Conservation (phyloP, 2,329 filamentous ascomycete species). For the Hypoxylon sp. region DNA sequence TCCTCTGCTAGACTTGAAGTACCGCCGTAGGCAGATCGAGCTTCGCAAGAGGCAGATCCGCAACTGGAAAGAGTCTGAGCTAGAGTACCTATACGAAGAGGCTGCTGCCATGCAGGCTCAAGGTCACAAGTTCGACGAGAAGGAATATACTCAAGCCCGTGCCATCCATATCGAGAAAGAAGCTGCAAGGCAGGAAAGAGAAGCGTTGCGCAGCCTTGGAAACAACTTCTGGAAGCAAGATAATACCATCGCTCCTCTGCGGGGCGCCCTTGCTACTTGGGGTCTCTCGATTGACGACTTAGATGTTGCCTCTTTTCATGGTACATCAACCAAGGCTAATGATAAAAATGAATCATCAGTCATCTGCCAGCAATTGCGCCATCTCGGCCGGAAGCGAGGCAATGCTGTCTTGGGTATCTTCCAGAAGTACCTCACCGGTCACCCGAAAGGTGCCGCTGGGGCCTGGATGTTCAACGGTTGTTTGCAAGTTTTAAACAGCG, state of each 20-base stretch:
- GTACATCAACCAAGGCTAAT: constrained; percentile 97
- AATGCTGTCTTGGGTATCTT: constrained; percentile 97
- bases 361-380: constrained; percentile 94
- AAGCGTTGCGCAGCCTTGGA: constrained; percentile 90
- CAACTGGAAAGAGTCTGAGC: constrained; percentile 95
- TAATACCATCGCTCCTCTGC: constrained; percentile 91
- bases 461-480: constrained; percentile 99
- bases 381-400: constrained; percentile 95
- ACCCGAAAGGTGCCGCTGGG: constrained; percentile 98
- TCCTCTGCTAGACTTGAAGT: constrained; percentile 96
- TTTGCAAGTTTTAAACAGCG: constrained; percentile 93
- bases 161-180: constrained; percentile 89
- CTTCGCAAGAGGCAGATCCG: constrained; percentile 94
- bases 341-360: constrained; percentile 99
- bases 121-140: constrained; percentile 80
- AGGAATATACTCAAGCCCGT: constrained; percentile 88
- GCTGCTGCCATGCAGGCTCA: constrained; percentile 90
- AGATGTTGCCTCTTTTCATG: constrained; percentile 96
- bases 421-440: constrained; percentile 99
- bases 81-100: constrained; percentile 94
- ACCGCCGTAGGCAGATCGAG: constrained; percentile 94
- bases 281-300: constrained; percentile 97
- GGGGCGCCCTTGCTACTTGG: constrained; percentile 97
- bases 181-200: constrained; percentile 90
- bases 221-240: constrained; percentile 99